Base-by-base conservation (phyloP, 2,329 filamentous ascomycete genomes). In the Xenoacremonium recifei region DNA sequence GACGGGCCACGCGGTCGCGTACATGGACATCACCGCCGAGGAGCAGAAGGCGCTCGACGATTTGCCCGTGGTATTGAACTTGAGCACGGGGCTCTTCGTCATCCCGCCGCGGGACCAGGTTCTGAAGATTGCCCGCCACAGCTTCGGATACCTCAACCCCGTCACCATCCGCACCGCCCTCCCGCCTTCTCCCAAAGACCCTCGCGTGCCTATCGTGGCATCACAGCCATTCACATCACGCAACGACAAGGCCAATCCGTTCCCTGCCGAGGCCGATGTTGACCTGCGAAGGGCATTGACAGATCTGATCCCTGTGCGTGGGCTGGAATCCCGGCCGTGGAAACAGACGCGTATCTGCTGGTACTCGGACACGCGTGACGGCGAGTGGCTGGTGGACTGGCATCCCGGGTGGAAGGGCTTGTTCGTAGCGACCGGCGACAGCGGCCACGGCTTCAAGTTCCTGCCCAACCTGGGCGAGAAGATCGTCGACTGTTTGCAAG, bases 1-100 rank as follows among this genome's bases (percentile, higher is more conserved):
- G 3, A 95, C 89, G 0, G 92, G 89, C 12, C 92, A 97, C 58
- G 79, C 80, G 1, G 62, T 97, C 19, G 85, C 79, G 11, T 96
- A 95, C 68, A 70, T 96, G 51, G 74, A 81, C 49, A 76, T 97
- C 54, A 85, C 82, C 0, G 69, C 80, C 13, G 76, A 78, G 5
- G 91, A 96, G 65, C 82, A 91, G 65, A 70, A 71, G 13, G 64
- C 65, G 4, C 71, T 96, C 10, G 71, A 71, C 31, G 67, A 79
- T 23, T 81, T 84, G 57, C 91, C 91, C 0, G 85, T 89, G 2
- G 67, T 88, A 17, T 67, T 92, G 30, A 89, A 89, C 66, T 72
- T 91, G 51, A 79, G 74, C 36, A 80, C 76, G 2, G 87, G 87
- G 7, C 73, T 87, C 45, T 92, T 90, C 71, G 75, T 87, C 60